Evolutionary conservation across 305 asterid species (phyloP).

Genomic region (Fraxinus greggii): DNA sequence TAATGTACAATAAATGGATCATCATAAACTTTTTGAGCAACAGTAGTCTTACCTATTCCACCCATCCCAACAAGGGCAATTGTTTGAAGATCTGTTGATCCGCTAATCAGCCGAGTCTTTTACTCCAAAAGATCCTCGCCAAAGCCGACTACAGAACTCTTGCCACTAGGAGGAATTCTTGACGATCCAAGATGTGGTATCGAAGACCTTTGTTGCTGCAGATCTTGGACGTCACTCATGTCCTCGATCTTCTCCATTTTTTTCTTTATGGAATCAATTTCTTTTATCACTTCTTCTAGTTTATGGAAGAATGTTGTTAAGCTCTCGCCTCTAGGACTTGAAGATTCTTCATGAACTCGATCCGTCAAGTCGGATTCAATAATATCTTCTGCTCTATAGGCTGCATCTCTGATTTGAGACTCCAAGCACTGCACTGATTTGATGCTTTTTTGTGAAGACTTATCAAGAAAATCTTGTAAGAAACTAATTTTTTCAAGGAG

Average conservation of each 20-base stretch:
- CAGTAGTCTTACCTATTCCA: slow-evolving; percentile 29
- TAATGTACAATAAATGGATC: not conserved
- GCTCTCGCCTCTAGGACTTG: not conserved
- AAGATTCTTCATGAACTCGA: not conserved
- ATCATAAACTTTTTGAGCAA: slow-evolving; percentile 21
- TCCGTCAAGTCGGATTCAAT: not conserved
- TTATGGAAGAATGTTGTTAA: not conserved
- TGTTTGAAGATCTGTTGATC: not conserved
- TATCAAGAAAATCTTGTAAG: not conserved
- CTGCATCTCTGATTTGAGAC: not conserved
- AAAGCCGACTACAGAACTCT: not conserved
- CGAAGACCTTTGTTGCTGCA: not conserved
- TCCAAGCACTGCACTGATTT: not conserved
- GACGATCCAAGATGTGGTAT: not conserved
- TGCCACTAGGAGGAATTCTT: not conserved
- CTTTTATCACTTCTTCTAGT: not conserved
- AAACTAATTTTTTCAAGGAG: not conserved
- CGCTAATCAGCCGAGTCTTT: not conserved
- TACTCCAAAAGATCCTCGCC: not conserved
- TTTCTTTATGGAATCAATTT: not conserved
- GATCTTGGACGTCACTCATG: not conserved
- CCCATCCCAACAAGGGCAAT: slow-evolving; percentile 3
- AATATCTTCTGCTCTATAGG: not conserved
- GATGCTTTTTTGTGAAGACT: not conserved
- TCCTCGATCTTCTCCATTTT: not conserved